phyloP scores from a whole-genome alignment of 1,284 basidiomycete genomes.

The Heterobasidion annosum region DNA sequence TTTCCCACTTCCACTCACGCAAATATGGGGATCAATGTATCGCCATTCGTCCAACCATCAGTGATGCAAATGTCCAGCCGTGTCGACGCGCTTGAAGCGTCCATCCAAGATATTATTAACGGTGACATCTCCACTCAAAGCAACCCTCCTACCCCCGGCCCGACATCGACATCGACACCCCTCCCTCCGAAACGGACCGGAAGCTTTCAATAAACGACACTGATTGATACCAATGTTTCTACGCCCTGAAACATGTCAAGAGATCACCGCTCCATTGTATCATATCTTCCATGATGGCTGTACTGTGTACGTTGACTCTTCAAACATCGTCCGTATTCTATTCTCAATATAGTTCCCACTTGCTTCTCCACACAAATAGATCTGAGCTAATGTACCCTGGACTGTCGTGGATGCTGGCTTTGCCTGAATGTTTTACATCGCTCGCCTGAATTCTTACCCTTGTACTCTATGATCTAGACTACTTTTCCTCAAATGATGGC shows the following conservation, averaged over 20 bases:
- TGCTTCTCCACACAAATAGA: too few species aligned
- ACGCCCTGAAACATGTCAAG: not conserved
- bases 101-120: conserved; percentile 79
- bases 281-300: not conserved
- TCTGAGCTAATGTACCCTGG: too few species aligned
- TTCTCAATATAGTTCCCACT: not conserved
- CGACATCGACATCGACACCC: not conserved
- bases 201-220: not conserved
- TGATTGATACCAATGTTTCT: not conserved
- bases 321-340: not conserved
- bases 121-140: conserved; percentile 31
- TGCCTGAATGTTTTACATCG: too few species aligned
- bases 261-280: too few species aligned
- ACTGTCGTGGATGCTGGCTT: too few species aligned
- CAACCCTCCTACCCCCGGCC: conserved; percentile 7
- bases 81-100: conserved; percentile 73
- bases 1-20: conserved; percentile 1
- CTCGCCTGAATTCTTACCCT: too few species aligned
- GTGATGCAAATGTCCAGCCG: conserved; percentile 79
- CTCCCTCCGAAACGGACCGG: conserved; percentile 3
- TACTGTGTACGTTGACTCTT: not conserved
- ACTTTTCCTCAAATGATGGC: too few species aligned
- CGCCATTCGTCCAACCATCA: conserved; percentile 18
- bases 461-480: too few species aligned
- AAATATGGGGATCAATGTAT: conserved; percentile 1